Conservation (phyloP, 2,329 filamentous ascomycete species). For the Colletotrichum sp. region DNA sequence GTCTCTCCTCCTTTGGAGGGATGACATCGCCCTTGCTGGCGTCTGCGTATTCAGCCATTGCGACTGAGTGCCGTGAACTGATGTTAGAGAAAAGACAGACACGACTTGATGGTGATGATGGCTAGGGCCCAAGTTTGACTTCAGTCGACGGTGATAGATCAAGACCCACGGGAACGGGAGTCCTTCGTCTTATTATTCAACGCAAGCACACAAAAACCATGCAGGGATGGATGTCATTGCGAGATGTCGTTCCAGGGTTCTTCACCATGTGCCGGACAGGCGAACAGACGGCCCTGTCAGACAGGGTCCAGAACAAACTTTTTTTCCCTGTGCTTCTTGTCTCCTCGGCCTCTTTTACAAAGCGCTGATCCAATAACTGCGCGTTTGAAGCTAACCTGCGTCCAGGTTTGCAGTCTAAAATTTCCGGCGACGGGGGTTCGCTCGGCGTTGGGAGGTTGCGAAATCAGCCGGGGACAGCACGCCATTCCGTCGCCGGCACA, state of each 20-base stretch:
- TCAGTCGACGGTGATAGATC: not conserved
- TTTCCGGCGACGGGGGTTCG: not conserved
- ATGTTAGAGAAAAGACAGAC: not conserved
- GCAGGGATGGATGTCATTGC: conserved; percentile 3
- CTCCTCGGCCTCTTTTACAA: not conserved
- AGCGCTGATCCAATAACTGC: not conserved
- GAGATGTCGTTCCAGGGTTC: not conserved
- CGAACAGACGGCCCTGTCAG: not conserved
- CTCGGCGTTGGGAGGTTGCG: conserved; percentile 3
- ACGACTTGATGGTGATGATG: too few relatives aligned
- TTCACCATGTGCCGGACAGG: not conserved
- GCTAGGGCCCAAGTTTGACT: not conserved
- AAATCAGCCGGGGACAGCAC: conserved; percentile 17
- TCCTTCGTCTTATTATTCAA: conserved; percentile 9
- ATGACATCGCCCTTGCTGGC: not conserved
- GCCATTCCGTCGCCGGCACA: conserved; percentile 15
- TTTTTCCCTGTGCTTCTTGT: not conserved
- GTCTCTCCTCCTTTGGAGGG: conserved; percentile 32
- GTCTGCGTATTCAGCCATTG: not conserved
- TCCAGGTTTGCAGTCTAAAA: not conserved
- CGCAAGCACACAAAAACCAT: not conserved
- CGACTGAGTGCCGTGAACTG: not conserved
- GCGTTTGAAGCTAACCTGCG: not conserved
- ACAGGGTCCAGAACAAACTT: conserved; percentile 15
- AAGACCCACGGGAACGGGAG: not conserved